Conservation (phyloP, 805 yeast species). For the Candida nemodendra region DNA sequence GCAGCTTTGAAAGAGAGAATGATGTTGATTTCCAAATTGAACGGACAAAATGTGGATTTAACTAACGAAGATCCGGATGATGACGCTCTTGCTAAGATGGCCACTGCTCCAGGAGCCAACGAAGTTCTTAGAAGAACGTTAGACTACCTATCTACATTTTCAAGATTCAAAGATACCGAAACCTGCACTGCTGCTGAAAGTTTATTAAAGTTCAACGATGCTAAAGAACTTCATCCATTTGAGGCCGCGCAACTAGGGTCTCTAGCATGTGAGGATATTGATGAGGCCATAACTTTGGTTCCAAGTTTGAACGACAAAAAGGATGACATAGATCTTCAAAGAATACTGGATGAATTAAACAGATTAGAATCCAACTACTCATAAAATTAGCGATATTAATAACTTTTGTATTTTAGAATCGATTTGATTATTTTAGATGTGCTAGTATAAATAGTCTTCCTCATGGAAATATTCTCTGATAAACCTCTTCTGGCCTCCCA, state of each 20-base stretch:
- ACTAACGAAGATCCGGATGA: conserved; percentile 40
- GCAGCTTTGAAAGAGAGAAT: conserved; percentile 81
- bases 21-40: conserved; percentile 44
- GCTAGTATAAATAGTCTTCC: conserved; percentile 24
- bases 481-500: conserved; percentile 59
- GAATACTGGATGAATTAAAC: conserved; percentile 82
- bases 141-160: conserved; percentile 79
- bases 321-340: conserved; percentile 82
- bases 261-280: conserved; percentile 92
- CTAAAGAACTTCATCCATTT: conserved; percentile 83
- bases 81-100: conserved; percentile 48
- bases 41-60: conserved; percentile 30
- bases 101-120: conserved; percentile 70
- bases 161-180: conserved; percentile 88
- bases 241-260: conserved; percentile 88
- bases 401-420: neutral
- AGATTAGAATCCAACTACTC: conserved; percentile 48
- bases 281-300: conserved; percentile 89
- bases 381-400: conserved; percentile 18
- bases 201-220: conserved; percentile 70
- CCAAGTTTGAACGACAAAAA: conserved; percentile 84
- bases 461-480: conserved; percentile 41
- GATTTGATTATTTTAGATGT: neutral
- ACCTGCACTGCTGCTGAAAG: conserved; percentile 93
- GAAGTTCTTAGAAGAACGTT: conserved; percentile 90